Conservation (phyloP, 345 rosid genomes). For the Pistacia integerrima region DNA sequence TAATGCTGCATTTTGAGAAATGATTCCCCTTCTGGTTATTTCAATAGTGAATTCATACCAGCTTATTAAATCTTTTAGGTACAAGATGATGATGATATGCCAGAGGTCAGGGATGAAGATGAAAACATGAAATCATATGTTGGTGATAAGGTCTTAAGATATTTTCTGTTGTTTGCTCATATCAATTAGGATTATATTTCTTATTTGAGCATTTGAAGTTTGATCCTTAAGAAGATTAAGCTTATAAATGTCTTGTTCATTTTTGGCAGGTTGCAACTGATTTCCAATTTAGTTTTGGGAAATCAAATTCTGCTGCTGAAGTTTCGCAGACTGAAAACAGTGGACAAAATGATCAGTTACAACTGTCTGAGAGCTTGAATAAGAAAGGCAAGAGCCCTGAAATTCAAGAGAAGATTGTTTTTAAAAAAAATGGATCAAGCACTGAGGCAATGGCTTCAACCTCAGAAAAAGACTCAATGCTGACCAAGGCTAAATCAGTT, state of each 20-base stretch:
- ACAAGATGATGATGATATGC: conserved; percentile 71
- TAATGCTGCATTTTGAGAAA: neutral
- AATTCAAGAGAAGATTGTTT: conserved; percentile 38
- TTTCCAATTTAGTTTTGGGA: conserved; percentile 28
- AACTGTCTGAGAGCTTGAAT: conserved; percentile 37
- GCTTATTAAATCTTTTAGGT: conserved; percentile 46
- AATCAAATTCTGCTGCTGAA: conserved; percentile 33
- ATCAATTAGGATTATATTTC: conserved; percentile 2
- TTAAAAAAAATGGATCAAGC: conserved; percentile 45
- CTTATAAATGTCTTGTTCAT: conserved; percentile 19
- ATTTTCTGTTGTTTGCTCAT: neutral
- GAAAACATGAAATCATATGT: conserved; percentile 40
- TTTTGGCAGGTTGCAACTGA: conserved; percentile 37
- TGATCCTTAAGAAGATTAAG: conserved; percentile 4
- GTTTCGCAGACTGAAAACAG: conserved; percentile 37
- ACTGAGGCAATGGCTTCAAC: conserved; percentile 49
- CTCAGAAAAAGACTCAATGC: conserved; percentile 50
- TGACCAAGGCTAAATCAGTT: conserved; percentile 47
- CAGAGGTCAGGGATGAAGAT: conserved; percentile 63
- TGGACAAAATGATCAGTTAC: conserved; percentile 38
- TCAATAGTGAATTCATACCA: conserved; percentile 8
- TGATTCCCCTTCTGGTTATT: conserved; percentile 19
- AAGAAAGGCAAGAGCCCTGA: conserved; percentile 53
- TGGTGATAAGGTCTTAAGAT: conserved; percentile 46
- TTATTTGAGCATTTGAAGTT: neutral